Percentiles rank a stretch among this genome's conserved stretches.
These are phyloP conservation scores for Blastobotrys americana DNA, from an alignment of 805 yeast genomes.

Conservation along the genomic window DNA sequence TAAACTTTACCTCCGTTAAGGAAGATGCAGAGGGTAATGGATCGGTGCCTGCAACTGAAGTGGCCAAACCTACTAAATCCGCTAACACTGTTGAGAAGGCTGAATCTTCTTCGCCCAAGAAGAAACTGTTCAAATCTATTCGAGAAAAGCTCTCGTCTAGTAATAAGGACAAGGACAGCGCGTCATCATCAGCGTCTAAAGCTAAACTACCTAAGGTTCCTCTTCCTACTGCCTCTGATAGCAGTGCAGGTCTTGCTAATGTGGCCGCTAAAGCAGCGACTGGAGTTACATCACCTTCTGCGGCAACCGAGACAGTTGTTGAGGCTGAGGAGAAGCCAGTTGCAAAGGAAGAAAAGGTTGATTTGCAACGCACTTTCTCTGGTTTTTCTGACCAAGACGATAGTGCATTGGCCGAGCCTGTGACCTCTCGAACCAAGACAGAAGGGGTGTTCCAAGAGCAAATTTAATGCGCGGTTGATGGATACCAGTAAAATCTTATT, in stretches of 20 bases:
- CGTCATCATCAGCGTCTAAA: constrained; percentile 2
- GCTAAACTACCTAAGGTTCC: constrained; percentile 8
- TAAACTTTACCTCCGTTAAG: constrained; percentile 1
- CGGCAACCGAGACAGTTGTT: constrained; percentile 5
- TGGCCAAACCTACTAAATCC: constrained; percentile 1
- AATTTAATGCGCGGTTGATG: constrained; percentile 5
- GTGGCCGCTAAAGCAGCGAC: constrained; percentile 10
- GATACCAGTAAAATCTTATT: neutral
- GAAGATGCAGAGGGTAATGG: constrained; percentile 1
- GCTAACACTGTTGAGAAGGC: neutral
- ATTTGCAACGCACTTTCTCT: constrained; percentile 12
- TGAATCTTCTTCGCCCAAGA: constrained; percentile 5
- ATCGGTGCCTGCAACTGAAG: constrained; percentile 2
- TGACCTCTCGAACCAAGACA: neutral
- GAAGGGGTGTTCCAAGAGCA: constrained; percentile 22
- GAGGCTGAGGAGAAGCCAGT: constrained; percentile 2
- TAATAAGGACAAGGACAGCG: constrained; percentile 7
- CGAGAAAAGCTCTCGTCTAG: constrained; percentile 10
- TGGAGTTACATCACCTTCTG: constrained; percentile 3
- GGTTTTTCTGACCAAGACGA: constrained; percentile 12
- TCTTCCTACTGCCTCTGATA: constrained; percentile 13
- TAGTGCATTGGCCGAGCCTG: neutral
- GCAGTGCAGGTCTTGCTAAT: constrained; percentile 8
- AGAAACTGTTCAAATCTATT: constrained; percentile 8
- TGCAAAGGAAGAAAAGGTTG: constrained; percentile 7